These are phyloP conservation scores for Cyanidioschyzon merolae DNA, from an alignment of 23 red algal genomes.

Conservation along the genomic window DNA sequence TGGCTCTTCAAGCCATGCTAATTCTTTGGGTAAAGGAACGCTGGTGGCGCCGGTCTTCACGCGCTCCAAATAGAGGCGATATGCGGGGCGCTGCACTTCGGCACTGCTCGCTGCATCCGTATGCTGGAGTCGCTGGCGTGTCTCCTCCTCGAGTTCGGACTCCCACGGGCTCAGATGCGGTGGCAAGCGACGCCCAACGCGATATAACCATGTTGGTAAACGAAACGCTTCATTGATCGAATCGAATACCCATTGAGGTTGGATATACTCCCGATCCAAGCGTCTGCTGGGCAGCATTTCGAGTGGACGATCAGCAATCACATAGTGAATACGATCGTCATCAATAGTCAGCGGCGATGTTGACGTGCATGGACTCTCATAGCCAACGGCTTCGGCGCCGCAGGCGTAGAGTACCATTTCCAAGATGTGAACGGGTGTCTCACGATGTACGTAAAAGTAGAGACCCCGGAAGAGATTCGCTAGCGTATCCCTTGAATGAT, in stretches of 20 bases:
- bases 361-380: slow-evolving; percentile 20
- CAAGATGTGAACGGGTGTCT: slow-evolving; percentile 57
- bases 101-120: slow-evolving; percentile 38
- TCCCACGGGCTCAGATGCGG: slow-evolving; percentile 52
- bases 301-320: slow-evolving; percentile 65
- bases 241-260: slow-evolving; percentile 95
- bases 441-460: slow-evolving; percentile 60
- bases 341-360: not conserved
- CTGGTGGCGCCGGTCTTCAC: not conserved
- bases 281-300: slow-evolving; percentile 19
- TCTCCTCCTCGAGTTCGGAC: slow-evolving; percentile 34
- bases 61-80: slow-evolving; percentile 2
- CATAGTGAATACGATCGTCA: slow-evolving; percentile 40
- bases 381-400: slow-evolving; percentile 40
- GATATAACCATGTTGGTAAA: slow-evolving; percentile 30
- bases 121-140: slow-evolving; percentile 40
- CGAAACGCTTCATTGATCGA: slow-evolving; percentile 62
- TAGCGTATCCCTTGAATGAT: not conserved
- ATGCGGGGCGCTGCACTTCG: slow-evolving; percentile 39
- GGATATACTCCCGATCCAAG: slow-evolving; percentile 80
- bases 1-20: not conserved
- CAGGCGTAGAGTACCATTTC: slow-evolving; percentile 63
- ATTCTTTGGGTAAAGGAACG: not conserved
- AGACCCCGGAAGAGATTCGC: slow-evolving; percentile 41
- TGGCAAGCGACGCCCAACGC: slow-evolving; percentile 6